Evolutionary conservation across 495 filamentous ascomycete species (phyloP).

Genomic region (Bacidia gigantensis): DNA sequence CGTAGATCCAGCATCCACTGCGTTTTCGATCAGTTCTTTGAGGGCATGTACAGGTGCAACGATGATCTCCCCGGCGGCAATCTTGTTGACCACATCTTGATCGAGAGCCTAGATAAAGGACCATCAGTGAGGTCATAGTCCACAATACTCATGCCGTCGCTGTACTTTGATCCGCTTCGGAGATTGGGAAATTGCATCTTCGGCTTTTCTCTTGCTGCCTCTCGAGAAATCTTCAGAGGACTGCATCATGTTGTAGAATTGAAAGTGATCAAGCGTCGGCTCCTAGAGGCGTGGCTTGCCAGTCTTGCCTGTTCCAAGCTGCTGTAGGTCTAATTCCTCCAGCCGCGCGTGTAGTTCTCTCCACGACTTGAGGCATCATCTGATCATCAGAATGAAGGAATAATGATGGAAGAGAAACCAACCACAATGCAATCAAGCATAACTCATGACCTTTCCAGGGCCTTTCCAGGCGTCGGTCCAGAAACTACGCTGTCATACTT

Average conservation of each 20-base stretch:
- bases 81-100: conserved; percentile 96
- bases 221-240: not conserved
- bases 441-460: too few relatives aligned
- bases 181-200: conserved; percentile 30
- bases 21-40: conserved; percentile 96
- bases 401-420: too few relatives aligned
- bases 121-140: conserved; percentile 1
- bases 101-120: conserved; percentile 54
- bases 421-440: too few relatives aligned
- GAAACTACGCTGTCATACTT: too few relatives aligned
- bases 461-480: too few relatives aligned
- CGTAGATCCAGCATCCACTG: conserved; percentile 91
- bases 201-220: conserved; percentile 51
- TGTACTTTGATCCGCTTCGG: conserved; percentile 56
- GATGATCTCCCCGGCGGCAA: conserved; percentile 98
- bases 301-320: too few relatives aligned
- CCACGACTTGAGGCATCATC: too few relatives aligned
- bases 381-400: too few relatives aligned
- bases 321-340: too few relatives aligned
- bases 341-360: too few relatives aligned
- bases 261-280: not conserved
- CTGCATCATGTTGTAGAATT: not conserved
- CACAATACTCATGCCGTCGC: not conserved
- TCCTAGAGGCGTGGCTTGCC: too few relatives aligned
- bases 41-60: conserved; percentile 93